phyloP scores from a whole-genome alignment of 2,329 filamentous ascomycete species.

The Immersiporthe knoxdaviesiana region DNA sequence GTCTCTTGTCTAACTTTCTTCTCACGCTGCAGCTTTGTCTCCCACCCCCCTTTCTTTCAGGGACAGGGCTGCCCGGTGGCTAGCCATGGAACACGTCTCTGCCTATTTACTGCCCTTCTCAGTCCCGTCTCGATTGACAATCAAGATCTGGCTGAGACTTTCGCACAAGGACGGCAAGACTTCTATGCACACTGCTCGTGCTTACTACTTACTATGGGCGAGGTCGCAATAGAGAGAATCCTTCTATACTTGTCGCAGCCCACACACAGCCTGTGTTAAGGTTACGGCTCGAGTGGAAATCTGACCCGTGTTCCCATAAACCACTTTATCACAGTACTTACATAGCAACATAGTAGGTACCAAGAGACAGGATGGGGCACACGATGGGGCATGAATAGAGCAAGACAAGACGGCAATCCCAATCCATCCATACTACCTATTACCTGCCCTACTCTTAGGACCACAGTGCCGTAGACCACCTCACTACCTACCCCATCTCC shows the following conservation, averaged over 20 bases:
- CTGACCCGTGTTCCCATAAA: not conserved
- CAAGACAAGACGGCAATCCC: not conserved
- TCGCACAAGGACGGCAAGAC: not conserved
- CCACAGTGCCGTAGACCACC: not conserved
- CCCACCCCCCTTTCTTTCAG: no score
- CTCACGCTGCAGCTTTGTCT: no score
- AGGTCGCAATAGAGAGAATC: conserved; percentile 2
- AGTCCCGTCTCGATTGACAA: not conserved
- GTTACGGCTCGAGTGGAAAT: conserved; percentile 2
- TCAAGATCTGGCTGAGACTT: conserved; percentile 4
- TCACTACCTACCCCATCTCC: not conserved
- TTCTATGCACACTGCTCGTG: not conserved
- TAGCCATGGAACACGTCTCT: no score
- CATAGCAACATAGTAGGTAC: not conserved
- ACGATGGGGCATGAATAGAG: not conserved
- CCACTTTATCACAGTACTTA: not conserved
- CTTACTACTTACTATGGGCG: not conserved
- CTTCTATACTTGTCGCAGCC: not conserved
- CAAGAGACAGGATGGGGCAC: not conserved
- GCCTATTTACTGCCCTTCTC: no score
- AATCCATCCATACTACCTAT: not conserved
- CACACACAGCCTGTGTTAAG: not conserved
- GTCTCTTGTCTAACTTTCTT: not conserved
- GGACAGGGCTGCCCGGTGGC: no score
- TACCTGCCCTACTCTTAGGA: not conserved